Conservation (phyloP, 305 asterid genomes). For the Fraxinus paxiana region DNA sequence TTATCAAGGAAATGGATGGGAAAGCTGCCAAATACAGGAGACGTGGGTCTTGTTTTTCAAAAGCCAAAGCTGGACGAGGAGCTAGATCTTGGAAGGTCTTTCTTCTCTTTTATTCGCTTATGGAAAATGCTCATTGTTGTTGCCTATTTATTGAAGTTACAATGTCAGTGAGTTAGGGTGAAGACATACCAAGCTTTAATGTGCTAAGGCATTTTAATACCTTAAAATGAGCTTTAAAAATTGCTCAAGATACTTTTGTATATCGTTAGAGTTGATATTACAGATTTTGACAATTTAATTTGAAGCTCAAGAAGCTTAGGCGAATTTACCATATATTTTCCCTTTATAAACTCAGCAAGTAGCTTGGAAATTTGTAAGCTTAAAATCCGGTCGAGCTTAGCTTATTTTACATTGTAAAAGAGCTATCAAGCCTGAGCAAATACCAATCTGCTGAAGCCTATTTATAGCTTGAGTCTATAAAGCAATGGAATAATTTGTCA, state of each 20-base stretch:
- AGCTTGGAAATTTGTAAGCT: neutral
- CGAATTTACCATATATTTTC: neutral
- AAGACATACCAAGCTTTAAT: neutral
- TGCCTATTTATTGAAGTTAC: neutral
- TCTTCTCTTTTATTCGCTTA: constrained; percentile 1
- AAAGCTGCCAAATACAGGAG: constrained; percentile 51
- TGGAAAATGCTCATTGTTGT: constrained; percentile 4
- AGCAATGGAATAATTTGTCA: neutral
- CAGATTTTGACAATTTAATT: neutral
- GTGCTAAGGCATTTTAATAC: neutral
- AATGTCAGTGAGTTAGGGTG: neutral
- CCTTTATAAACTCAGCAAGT: neutral
- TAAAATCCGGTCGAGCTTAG: neutral
- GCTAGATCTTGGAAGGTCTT: constrained; percentile 67
- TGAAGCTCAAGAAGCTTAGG: neutral
- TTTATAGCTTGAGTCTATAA: neutral
- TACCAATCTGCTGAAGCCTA: neutral
- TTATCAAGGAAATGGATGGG: constrained; percentile 52
- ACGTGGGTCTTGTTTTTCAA: constrained; percentile 33
- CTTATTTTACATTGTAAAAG: neutral
- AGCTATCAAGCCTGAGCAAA: neutral
- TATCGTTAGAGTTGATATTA: neutral
- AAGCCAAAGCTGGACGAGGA: constrained; percentile 52
- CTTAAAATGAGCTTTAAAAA: neutral
- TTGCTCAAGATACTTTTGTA: neutral